A percentile compares a stretch with the other conserved stretches of the same genome.
These are phyloP conservation scores for grape (Vitis vinifera) DNA, from an alignment of 164 flowering plant species.

Conservation along the genomic window DNA sequence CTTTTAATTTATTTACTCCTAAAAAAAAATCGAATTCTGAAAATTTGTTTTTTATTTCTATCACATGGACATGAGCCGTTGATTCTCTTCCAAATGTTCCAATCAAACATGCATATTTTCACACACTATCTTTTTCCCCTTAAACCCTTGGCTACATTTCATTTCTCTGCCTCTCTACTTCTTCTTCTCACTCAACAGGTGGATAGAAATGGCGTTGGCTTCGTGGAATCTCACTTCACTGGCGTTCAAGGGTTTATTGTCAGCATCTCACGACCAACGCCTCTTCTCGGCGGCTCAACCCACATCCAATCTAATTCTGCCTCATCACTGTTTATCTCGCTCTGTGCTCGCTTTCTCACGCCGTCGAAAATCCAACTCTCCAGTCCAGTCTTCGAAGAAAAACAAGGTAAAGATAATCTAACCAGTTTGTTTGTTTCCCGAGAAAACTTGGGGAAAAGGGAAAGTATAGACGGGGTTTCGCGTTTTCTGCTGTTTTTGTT, in stretches of 20 bases:
- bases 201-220: constrained; percentile 15
- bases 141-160: background rate
- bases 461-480: no score
- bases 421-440: background rate
- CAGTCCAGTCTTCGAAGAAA: constrained; percentile 15
- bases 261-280: background rate
- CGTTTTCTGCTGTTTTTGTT: no score
- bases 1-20: no score
- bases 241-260: constrained; percentile 3
- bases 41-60: no score
- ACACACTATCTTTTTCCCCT: background rate
- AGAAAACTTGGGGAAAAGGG: background rate
- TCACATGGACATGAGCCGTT: no score
- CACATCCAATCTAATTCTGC: constrained; percentile 4
- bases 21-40: no score
- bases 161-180: no score
- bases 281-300: background rate
- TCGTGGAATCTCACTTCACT: constrained; percentile 8
- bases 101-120: no score
- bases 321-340: constrained; percentile 12
- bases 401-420: constrained; percentile 11
- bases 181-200: background rate
- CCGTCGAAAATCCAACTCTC: constrained; percentile 15
- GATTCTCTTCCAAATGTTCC: no score
- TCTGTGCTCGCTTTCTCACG: constrained; percentile 27